phyloP scores from a whole-genome alignment of 2,329 filamentous ascomycete species.

The Botryotinia calthae region DNA sequence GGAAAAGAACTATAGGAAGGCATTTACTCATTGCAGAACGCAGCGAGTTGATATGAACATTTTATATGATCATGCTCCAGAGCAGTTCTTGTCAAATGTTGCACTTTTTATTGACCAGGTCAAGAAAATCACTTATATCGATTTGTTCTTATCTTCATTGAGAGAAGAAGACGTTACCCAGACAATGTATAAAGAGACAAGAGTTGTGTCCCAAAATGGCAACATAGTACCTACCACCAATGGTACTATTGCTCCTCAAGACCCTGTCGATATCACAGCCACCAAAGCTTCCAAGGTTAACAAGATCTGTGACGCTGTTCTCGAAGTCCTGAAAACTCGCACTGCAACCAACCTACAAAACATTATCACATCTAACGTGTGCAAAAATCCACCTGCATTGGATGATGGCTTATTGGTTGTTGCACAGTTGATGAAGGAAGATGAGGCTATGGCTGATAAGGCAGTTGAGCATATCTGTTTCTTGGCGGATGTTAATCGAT shows the following conservation, averaged over 20 bases:
- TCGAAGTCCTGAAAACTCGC: conserved; percentile 62
- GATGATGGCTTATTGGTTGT: conserved; percentile 81
- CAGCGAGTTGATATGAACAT: conserved; percentile 99
- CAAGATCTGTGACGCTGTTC: conserved; percentile 79
- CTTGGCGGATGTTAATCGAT: conserved; percentile 84
- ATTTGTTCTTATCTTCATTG: conserved; percentile 85
- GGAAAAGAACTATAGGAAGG: conserved; percentile 74
- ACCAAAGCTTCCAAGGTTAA: conserved; percentile 67
- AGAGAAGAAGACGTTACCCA: conserved; percentile 89
- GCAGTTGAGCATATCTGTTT: conserved; percentile 98
- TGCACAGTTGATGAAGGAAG: conserved; percentile 65
- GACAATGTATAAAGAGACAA: conserved; percentile 90
- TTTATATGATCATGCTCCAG: conserved; percentile 85
- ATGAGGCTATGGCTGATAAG: conserved; percentile 72
- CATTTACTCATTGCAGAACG: conserved; percentile 83
- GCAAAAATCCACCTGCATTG: conserved; percentile 86
- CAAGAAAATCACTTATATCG: conserved; percentile 75
- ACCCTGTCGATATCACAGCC: conserved; percentile 25
- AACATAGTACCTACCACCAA: conserved; percentile 33
- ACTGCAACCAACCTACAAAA: conserved; percentile 75
- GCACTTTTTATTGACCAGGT: conserved; percentile 80
- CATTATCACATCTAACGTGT: conserved; percentile 90
- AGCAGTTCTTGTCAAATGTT: conserved; percentile 77
- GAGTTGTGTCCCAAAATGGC: conserved; percentile 44
- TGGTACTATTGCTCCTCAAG: conserved; percentile 19